Base-by-base conservation (phyloP, 192 early-diverging fungal species). In the Rhizoclosmatium sp. region DNA sequence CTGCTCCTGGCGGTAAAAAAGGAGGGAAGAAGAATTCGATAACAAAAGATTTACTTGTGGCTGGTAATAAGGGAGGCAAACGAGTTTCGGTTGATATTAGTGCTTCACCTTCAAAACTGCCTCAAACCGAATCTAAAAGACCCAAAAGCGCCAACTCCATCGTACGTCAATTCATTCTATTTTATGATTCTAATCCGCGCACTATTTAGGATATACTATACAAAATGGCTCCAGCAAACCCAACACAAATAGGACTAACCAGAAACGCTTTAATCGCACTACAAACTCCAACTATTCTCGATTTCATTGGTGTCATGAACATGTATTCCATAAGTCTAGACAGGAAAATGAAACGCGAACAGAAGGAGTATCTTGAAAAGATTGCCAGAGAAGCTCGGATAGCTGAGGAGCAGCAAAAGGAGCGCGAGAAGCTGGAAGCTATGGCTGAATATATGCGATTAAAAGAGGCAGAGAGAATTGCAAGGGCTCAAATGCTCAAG, bases 241-340 rank as follows among this genome's bases (percentile, higher is more conserved):
- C 72, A n/a, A 40, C 59, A 42, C 58, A n/a, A 44, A 39, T 62
- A 2, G 60, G 40, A 21, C 10, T 75, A 9, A 39, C 56, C 9
- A 21, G 78, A 14, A 82, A 75, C 47, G 71, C 81, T 5, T 45
- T 85, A 54, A 78, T 65, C 4, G 82, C 78, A 14, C 78, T 89
- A 9, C 82, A 87, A 77, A 82, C 87, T 59, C 85, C 85, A n/a
- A 51, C 40, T 44, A 45, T 76, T 23, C 59, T 54, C 10, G 87
- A 89, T 65, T 86, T 81, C 64, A 64, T 85, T 9, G 58, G 58
- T 44, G 83, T 79, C 10, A 9, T 89, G 40, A 87, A 89, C 71
- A 82, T 75, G 59, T 84, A 78, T 70, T 81, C 83, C 14, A 42
- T 81, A 1, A 68, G 42, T n/a, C 39, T 60, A n/a, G 77, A 87